Base-by-base conservation (phyloP, 176 grass and related monocot species). In the Ampelocalamus luodianensis region DNA sequence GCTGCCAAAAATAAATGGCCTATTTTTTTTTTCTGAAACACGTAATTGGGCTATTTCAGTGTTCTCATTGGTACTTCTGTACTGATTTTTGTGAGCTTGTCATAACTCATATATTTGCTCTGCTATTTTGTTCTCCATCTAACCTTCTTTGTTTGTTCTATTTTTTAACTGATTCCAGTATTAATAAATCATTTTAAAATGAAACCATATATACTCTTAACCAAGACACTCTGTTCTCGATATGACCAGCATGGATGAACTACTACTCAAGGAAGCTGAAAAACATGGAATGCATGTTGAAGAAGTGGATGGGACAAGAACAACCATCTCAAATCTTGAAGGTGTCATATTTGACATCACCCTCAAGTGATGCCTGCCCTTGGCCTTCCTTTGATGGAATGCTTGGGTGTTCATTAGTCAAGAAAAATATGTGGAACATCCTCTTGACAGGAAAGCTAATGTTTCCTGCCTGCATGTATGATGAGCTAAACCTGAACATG, bases 341-440 rank as follows among this genome's bases (percentile, higher is more conserved):
- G 96, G 96, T 37, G 91, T 98, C 59, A 95, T 98, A 79, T 92
- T 89, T 90, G 86, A 88, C 34, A 94, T 98, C 55, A 89, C 81
- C 69, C 85, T 96, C 38, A 85, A 82, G 74, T 90, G 81, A 89
- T 42, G 62, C 45, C 20, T 74, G 34, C 60, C 26, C 13, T 69
- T 44, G 0, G 20, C 22, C 20, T 29, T 40, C 27, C 53, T 62
- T 8, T 10, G 71, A 54, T 45, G 4, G 48, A 64, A 45, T 76
- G 34, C 24, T 72, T 82, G 36, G 34, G 64, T 77, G 83, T 29
- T 59, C 60, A 60, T 86, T 49, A 61, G 48, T 32, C 68, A 20
- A 2, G 73, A 74, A 79, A 42, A 29, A 36, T 36, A 34, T 2
- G 2, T 60, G 4, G 29, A 87, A 63, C 29, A 8, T 83, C 49